Percentiles rank a stretch among this genome's conserved stretches.
phyloP scores from a whole-genome alignment of 116 monocot genomes.

The Cymodocea nodosa region DNA sequence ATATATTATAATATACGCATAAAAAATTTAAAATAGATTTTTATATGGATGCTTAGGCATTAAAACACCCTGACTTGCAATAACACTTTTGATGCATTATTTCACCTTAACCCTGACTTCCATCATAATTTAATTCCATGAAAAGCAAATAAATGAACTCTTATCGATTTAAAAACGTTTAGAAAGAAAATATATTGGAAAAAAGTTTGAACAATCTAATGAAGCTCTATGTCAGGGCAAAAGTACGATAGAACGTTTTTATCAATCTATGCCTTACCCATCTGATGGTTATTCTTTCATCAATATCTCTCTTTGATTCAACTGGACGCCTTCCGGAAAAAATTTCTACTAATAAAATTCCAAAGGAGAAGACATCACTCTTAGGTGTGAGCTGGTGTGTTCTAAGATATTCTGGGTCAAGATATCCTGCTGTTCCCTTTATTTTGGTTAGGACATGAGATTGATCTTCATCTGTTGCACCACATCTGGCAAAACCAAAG shows the following conservation, averaged over 20 bases:
- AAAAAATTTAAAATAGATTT: neutral
- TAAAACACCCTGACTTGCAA: too few species aligned
- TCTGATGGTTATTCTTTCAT: conserved; percentile 76
- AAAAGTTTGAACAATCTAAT: neutral
- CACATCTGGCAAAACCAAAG: conserved; percentile 78
- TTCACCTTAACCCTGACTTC: too few species aligned
- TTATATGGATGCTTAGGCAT: neutral
- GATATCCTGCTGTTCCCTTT: conserved; percentile 72
- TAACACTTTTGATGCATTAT: neutral
- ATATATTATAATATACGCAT: neutral
- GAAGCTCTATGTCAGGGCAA: too few species aligned
- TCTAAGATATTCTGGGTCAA: conserved; percentile 85
- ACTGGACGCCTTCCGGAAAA: conserved; percentile 87
- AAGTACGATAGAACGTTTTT: neutral
- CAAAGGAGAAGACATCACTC: conserved; percentile 94
- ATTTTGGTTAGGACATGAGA: conserved; percentile 76
- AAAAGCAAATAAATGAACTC: too few species aligned
- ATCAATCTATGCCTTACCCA: conserved; percentile 41
- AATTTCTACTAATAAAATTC: conserved; percentile 82
- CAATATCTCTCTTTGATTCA: conserved; percentile 35
- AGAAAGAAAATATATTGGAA: neutral
- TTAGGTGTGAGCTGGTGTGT: conserved; percentile 85
- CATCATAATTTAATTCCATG: too few species aligned
- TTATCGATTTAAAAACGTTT: too few species aligned
- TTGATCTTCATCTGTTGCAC: conserved; percentile 51